A percentile compares a stretch with the other conserved stretches of the same genome.
phyloP scores from a whole-genome alignment of 208 protist genomes.

The Wallacemonas rigidus region DNA sequence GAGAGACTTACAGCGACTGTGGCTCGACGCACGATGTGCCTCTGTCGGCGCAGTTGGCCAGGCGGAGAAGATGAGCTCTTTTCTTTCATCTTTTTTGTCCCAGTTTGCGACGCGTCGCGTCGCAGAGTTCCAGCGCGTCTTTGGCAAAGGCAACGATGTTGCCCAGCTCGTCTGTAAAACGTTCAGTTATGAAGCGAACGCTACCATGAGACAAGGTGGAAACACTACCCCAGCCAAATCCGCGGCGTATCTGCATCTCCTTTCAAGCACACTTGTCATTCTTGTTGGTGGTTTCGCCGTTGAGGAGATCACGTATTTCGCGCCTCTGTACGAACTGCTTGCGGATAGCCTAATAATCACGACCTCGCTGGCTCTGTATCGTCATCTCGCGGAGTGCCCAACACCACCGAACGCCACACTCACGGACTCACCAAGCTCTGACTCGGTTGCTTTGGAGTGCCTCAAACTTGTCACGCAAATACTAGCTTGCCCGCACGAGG shows the following conservation, averaged over 20 bases:
- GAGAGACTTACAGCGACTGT: slow-evolving; percentile 40
- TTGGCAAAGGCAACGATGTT: slow-evolving; percentile 41
- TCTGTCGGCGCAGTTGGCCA: slow-evolving; percentile 28
- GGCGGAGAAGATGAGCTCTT: slow-evolving; percentile 33
- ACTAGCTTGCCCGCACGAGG: slow-evolving; percentile 30
- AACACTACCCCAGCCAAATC: background rate
- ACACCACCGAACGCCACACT: background rate
- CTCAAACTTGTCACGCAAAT: slow-evolving; percentile 19
- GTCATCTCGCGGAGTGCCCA: background rate
- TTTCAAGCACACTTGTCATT: slow-evolving; percentile 3
- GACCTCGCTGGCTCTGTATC: background rate
- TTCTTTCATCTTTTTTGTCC: slow-evolving; percentile 39
- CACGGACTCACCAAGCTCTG: background rate
- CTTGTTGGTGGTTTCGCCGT: slow-evolving; percentile 9
- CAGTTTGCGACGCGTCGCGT: slow-evolving; percentile 35
- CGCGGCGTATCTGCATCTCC: slow-evolving; percentile 4
- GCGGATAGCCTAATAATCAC: slow-evolving; percentile 5
- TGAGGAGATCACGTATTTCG: slow-evolving; percentile 8
- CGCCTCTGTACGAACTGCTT: slow-evolving; percentile 8
- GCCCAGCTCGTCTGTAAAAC: slow-evolving; percentile 30
- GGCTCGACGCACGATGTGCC: slow-evolving; percentile 54
- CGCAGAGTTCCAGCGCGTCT: slow-evolving; percentile 34
- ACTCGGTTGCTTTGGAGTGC: slow-evolving; percentile 7
- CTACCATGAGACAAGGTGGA: background rate
- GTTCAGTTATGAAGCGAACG: slow-evolving; percentile 20